These are phyloP conservation scores for Keqinozyma sinolaborantium DNA, from an alignment of 1,139 yeast genomes.

Conservation along the genomic window DNA sequence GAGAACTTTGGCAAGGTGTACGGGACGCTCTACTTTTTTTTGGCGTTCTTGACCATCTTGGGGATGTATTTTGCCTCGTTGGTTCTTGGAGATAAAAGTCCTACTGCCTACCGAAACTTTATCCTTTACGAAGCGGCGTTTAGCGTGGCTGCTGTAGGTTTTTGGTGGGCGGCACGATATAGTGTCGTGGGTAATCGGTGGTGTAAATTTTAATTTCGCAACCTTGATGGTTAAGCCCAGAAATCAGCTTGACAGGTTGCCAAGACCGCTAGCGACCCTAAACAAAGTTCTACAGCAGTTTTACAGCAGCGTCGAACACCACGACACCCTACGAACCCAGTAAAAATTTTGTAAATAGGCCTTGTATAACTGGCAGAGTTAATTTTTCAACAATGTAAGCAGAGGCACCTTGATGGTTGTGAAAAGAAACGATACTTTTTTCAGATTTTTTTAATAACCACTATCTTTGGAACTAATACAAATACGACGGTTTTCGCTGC, in stretches of 20 bases:
- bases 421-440: too few species aligned
- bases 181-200: slow-evolving; percentile 21
- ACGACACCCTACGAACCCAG: too few species aligned
- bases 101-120: slow-evolving; percentile 17
- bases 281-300: too few species aligned
- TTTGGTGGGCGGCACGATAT: slow-evolving; percentile 21
- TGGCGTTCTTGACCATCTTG: slow-evolving; percentile 54
- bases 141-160: slow-evolving; percentile 15
- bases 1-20: slow-evolving; percentile 66
- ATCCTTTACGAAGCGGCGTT: slow-evolving; percentile 25
- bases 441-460: not conserved
- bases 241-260: not conserved
- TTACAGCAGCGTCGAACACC: too few species aligned
- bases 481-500: not conserved
- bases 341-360: too few species aligned
- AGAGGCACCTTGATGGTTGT: not conserved
- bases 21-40: slow-evolving; percentile 65
- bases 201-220: slow-evolving; percentile 18
- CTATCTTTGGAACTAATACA: not conserved
- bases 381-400: too few species aligned
- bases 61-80: slow-evolving; percentile 29
- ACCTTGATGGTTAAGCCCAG: not conserved
- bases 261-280: too few species aligned
- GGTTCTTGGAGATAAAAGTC: slow-evolving; percentile 19
- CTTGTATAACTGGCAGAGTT: too few species aligned